Evolutionary conservation across 2,329 filamentous ascomycete species (phyloP), one percentile per base, ranked within the genome.

Genomic region (Colletotrichum sublineola): DNA sequence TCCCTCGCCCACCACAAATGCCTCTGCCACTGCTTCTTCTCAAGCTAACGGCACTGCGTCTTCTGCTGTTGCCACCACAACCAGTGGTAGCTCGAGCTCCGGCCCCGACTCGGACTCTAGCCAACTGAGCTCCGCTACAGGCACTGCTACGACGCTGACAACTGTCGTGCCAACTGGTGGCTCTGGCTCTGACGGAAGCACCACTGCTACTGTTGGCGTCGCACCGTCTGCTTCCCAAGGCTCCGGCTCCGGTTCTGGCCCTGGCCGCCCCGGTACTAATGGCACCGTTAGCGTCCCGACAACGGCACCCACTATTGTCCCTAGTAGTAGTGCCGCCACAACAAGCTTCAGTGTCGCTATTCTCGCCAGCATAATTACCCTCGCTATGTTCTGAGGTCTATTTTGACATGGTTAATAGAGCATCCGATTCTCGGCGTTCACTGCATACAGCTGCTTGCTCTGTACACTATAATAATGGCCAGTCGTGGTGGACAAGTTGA

Each of bases 1-100:
- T 48, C 40, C 78, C 7, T 71, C 77, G 14, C 76, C 75, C 6
- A 77, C 78, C 8, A 74, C 75, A 3, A 71, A 73, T 20, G 70
- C 73, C 1, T 58, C 73, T 18, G 29, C 67, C 52, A 31, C 66
- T 48, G 40, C 53, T 29, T n/a, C 62, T 46, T 44, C 78, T 5
- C 70, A 77, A 14, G 75, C 75, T 6, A 76, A 77, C 8, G 72
- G 75, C 3, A 69, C 73, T 24, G 69, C n/a, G 46, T 48, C 73
- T 2, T 56, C 72, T 18, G 20, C 65, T 44, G 68, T 50, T 38
- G 63, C 61, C 61, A 75, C 65, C 63, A 62, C 31, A 53, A 75
- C 44, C 67, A 44, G 62, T 20, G 38, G 64, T n/a, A 65, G 66
- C 29, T 64, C 63, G 33, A 58, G 42, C 42, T 20, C 24, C 5